A percentile compares a stretch with the other conserved stretches of the same genome.
phyloP scores from a whole-genome alignment of 306 rosid species.

The Luffa aegyptiaca region DNA sequence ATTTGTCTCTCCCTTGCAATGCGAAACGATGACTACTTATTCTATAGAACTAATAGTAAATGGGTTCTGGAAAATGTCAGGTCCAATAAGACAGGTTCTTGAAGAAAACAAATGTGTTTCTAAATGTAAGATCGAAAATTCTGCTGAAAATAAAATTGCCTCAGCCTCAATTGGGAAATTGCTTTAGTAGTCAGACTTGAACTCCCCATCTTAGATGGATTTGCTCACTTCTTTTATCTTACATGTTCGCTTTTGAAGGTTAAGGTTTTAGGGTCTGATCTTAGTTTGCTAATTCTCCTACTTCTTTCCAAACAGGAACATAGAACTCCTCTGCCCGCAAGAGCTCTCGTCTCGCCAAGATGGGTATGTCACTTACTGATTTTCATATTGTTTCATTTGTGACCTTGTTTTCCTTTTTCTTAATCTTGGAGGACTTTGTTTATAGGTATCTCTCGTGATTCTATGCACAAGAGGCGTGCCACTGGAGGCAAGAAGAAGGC shows the following conservation, averaged over 20 bases:
- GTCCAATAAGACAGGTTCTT: background rate
- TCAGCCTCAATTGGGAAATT: background rate
- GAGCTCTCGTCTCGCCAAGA: background rate
- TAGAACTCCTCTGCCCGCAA: background rate
- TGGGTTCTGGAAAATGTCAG: background rate
- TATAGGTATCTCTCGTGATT: background rate
- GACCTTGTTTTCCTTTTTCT: background rate
- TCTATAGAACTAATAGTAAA: background rate
- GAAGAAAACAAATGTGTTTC: background rate
- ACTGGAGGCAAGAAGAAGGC: background rate
- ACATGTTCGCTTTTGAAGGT: background rate
- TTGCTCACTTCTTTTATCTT: background rate
- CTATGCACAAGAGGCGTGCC: background rate
- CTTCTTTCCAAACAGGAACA: background rate
- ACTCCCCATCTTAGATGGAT: background rate
- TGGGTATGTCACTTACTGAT: background rate
- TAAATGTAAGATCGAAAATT: background rate
- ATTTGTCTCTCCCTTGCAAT: background rate
- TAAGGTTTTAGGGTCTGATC: background rate
- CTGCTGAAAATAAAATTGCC: background rate
- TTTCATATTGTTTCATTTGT: background rate
- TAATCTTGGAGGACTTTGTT: background rate
- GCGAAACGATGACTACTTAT: background rate
- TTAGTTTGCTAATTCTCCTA: background rate
- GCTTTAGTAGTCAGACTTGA: too few relatives aligned